These are phyloP conservation scores for Lonicera japonica DNA, from an alignment of 129 eudicot species.

Conservation along the genomic window DNA sequence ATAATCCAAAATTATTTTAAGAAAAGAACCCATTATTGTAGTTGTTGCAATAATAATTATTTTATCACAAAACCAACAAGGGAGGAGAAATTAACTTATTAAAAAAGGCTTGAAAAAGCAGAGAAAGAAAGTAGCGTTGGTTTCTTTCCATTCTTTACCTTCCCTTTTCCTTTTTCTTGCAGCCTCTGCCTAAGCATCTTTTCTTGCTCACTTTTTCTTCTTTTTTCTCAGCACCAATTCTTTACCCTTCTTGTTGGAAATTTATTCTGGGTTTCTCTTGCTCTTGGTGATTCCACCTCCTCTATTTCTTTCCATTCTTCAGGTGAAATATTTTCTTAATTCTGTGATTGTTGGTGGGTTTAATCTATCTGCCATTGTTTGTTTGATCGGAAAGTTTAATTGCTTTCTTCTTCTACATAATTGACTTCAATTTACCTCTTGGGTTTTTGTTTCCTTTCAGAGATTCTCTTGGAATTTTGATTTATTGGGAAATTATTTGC, in stretches of 20 bases:
- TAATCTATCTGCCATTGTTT: constrained; percentile 37
- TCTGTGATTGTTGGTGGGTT: constrained; percentile 14
- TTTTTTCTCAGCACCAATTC: constrained; percentile 29
- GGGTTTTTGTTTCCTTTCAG: constrained; percentile 9
- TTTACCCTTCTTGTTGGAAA: constrained; percentile 15
- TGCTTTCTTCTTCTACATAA: constrained; percentile 11
- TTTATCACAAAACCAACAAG: too few species aligned
- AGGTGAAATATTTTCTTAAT: constrained; percentile 29
- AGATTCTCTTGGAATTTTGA: constrained; percentile 13
- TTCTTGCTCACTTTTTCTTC: constrained; percentile 38
- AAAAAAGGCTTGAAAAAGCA: constrained; percentile 23
- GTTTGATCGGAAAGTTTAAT: constrained; percentile 45
- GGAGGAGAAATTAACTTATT: background rate
- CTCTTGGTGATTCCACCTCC: background rate
- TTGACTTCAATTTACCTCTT: constrained; percentile 20
- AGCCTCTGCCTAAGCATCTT: constrained; percentile 84
- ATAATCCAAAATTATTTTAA: too few species aligned
- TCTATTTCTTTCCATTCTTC: constrained; percentile 35
- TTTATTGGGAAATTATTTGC: constrained; percentile 22
- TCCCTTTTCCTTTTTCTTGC: constrained; percentile 46
- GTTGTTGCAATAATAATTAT: too few species aligned
- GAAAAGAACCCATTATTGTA: too few species aligned
- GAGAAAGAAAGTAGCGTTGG: constrained; percentile 31
- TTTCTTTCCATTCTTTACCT: constrained; percentile 23
- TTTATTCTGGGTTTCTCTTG: background rate